These are phyloP conservation scores for Sarcodon aspratus DNA, from an alignment of 768 basidiomycete species.

Conservation along the genomic window DNA sequence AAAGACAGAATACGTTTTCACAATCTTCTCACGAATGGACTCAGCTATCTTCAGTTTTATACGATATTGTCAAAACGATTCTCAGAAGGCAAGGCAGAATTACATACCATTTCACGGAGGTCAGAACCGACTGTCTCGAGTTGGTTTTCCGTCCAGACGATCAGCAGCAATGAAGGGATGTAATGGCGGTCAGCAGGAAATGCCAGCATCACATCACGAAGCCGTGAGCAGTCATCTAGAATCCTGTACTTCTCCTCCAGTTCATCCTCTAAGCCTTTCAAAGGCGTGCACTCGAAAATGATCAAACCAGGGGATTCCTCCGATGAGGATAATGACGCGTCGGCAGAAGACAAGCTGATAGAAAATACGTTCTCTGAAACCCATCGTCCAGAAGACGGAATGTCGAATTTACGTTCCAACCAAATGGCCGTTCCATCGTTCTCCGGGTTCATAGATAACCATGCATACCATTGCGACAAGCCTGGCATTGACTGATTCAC, in stretches of 20 bases:
- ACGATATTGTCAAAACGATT: background rate
- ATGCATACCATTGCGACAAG: constrained; percentile 43
- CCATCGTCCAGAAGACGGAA: constrained; percentile 57
- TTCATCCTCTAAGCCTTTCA: constrained; percentile 50
- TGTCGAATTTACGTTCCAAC: constrained; percentile 67
- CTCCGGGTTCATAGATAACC: constrained; percentile 68
- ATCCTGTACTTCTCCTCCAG: constrained; percentile 62
- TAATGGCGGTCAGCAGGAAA: constrained; percentile 48
- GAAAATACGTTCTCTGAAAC: constrained; percentile 45
- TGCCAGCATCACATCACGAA: constrained; percentile 49
- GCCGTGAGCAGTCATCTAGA: constrained; percentile 60
- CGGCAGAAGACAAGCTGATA: constrained; percentile 25
- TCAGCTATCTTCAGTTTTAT: constrained; percentile 31
- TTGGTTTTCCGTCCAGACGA: constrained; percentile 46
- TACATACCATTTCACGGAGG: constrained; percentile 48
- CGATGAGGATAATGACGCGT: constrained; percentile 5
- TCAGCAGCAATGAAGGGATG: constrained; percentile 45
- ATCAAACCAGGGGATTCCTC: constrained; percentile 50
- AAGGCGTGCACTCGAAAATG: constrained; percentile 65
- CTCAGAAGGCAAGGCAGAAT: background rate
- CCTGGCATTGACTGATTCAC: constrained; percentile 10
- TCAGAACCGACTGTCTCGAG: constrained; percentile 30
- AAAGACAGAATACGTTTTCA: constrained; percentile 33
- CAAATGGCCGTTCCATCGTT: constrained; percentile 72
- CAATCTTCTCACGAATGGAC: constrained; percentile 29